Base-by-base conservation (phyloP, 2,329 filamentous ascomycete species). In the Alternaria sp. region DNA sequence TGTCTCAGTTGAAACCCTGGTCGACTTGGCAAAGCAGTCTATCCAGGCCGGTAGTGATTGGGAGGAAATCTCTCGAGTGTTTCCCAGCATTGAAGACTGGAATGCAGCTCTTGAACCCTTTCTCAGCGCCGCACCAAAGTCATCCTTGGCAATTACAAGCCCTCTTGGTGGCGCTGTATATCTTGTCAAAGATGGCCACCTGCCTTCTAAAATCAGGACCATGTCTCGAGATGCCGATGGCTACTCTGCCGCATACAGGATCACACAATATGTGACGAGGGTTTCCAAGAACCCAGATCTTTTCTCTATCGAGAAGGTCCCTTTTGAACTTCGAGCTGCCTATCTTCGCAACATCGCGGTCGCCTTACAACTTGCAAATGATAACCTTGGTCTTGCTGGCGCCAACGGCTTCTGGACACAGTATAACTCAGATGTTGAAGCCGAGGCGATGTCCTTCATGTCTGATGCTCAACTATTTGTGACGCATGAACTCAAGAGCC, bases 91-190 rank as follows among this genome's bases (percentile, higher is more conserved):
- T 0, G 78, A 83, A 2, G 78, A 85, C 9, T 97, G 93, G 93
- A 82, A 84, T 66, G 67, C 81, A 13, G 85, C 90, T 13, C 76
- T 97, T 3, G 70, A 74, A 0, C 79, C 78, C 1, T 83, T 92
- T 56, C 76, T 90, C 5, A 74, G 81, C 29, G 71, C 77, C 1
- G 67, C 79, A 1, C 84, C 88, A 2, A 85, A 86, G 60, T 81
- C 85, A 5, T 88, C 91, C 0, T 78, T 96, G 3, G 86, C 91
- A 0, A 85, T 97, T 4, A 91, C 89, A 2, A 93, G 88, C 70
- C 84, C 83, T 24, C 80, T 97, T 6, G 87, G 86, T 0, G 92
- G 92, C 3, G 86, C 86, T 0, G 85, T 90, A 5, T 88, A 90
- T 63, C 78, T 97, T 3, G 81, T 90, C 0, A 77, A 63, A 57